phyloP scores from a whole-genome alignment of 257 asterid genomes.

The Ilex aquifolium region DNA sequence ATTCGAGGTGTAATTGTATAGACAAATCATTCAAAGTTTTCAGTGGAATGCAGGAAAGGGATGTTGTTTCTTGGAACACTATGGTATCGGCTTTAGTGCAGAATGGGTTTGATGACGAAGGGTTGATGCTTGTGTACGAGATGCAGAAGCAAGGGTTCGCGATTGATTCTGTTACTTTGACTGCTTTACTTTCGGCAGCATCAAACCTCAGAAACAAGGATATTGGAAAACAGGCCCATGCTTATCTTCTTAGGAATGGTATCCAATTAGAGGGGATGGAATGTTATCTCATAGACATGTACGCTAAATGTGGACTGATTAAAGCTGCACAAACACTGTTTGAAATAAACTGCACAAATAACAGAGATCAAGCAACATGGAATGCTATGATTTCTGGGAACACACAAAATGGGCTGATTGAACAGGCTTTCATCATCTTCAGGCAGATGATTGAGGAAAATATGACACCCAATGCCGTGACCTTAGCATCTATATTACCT shows the following conservation, averaged over 20 bases:
- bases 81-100: slow-evolving; percentile 67
- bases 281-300: slow-evolving; percentile 74
- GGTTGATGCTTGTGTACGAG: slow-evolving; percentile 62
- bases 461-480: slow-evolving; percentile 61
- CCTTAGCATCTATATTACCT: slow-evolving; percentile 77
- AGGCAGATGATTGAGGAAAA: slow-evolving; percentile 52
- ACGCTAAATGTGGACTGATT: slow-evolving; percentile 54
- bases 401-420: slow-evolving; percentile 56
- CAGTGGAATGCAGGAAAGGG: slow-evolving; percentile 53
- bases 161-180: slow-evolving; percentile 51
- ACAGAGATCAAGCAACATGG: slow-evolving; percentile 66
- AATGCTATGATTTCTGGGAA: slow-evolving; percentile 72
- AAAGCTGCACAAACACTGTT: slow-evolving; percentile 47
- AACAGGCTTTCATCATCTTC: slow-evolving; percentile 44
- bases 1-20: slow-evolving; percentile 54
- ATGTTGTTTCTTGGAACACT: slow-evolving; percentile 75
- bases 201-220: slow-evolving; percentile 55
- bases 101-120: slow-evolving; percentile 57
- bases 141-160: slow-evolving; percentile 58
- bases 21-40: slow-evolving; percentile 50
- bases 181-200: slow-evolving; percentile 69
- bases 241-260: slow-evolving; percentile 52
- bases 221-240: slow-evolving; percentile 66
- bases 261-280: slow-evolving; percentile 63
- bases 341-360: slow-evolving; percentile 17